These are phyloP conservation scores for Sphaerulina musiva DNA, from an alignment of 2,329 filamentous ascomycete species.

Conservation along the genomic window DNA sequence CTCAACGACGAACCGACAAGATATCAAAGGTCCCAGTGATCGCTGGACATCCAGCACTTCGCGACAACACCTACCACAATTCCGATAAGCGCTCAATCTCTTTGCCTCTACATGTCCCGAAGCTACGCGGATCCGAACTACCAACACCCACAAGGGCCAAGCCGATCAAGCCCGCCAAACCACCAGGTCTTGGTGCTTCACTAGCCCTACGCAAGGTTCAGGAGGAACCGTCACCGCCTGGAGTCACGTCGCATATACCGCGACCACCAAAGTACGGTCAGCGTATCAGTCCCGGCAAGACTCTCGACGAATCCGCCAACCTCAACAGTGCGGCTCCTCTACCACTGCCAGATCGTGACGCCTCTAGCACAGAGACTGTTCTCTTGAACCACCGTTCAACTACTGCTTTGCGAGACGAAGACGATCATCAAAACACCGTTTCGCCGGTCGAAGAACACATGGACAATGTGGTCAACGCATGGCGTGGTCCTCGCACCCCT, in stretches of 20 bases:
- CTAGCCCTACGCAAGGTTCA: slow-evolving; percentile 2
- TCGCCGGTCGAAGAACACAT: slow-evolving; percentile 10
- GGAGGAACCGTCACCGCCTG: slow-evolving; percentile 6
- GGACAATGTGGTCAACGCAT: slow-evolving; percentile 9
- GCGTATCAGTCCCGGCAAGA: slow-evolving; percentile 6
- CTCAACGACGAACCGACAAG: slow-evolving; percentile 3
- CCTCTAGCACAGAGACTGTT: neutral
- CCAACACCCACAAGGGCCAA: slow-evolving; percentile 11
- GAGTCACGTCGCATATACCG: neutral
- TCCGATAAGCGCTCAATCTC: neutral
- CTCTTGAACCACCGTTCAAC: neutral
- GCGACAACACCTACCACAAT: neutral
- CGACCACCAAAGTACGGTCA: slow-evolving; percentile 9
- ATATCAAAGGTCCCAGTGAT: slow-evolving; percentile 1
- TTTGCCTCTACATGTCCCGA: neutral
- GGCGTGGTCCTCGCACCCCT: slow-evolving; percentile 9
- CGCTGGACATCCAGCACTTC: slow-evolving; percentile 6
- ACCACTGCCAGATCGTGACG: neutral
- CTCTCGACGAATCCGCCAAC: slow-evolving; percentile 3
- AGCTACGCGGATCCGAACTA: slow-evolving; percentile 3
- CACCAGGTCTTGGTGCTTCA: neutral
- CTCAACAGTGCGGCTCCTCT: slow-evolving; percentile 3
- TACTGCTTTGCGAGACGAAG: neutral
- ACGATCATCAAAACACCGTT: neutral
- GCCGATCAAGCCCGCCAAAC: slow-evolving; percentile 4